Percentiles rank a stretch among this genome's conserved stretches.
Evolutionary conservation across 768 basidiomycete genomes (phyloP).

Genomic region (Lactarius akahatsu): DNA sequence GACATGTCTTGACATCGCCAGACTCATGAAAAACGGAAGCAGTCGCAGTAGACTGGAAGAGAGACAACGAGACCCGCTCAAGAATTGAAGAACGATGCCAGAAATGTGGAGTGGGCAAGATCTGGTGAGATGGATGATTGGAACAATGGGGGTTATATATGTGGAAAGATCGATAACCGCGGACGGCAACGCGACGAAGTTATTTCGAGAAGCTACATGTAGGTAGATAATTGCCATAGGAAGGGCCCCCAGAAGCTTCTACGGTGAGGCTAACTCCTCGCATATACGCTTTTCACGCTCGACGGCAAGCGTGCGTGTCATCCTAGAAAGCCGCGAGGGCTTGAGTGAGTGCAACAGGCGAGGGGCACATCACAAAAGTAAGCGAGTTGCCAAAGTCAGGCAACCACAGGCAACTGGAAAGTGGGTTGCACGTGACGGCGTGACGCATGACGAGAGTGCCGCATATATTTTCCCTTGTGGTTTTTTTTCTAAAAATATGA

Average conservation of each 20-base stretch:
- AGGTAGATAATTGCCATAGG: not conserved
- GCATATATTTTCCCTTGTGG: too few relatives aligned
- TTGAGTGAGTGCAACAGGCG: not conserved
- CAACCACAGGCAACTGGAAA: too few relatives aligned
- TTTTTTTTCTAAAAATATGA: too few relatives aligned
- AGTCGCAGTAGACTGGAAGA: not conserved
- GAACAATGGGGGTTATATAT: not conserved
- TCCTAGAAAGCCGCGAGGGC: not conserved
- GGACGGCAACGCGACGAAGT: not conserved
- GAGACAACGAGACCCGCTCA: not conserved
- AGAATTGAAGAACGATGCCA: not conserved
- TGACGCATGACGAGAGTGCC: not conserved
- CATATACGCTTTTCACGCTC: not conserved
- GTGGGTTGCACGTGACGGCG: not conserved
- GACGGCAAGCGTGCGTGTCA: not conserved
- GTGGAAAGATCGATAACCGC: not conserved
- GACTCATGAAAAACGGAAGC: not conserved
- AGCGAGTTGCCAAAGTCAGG: not conserved
- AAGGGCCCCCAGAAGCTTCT: not conserved
- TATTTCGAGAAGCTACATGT: not conserved
- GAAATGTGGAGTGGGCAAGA: not conserved
- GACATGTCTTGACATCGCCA: not conserved
- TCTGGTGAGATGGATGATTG: not conserved
- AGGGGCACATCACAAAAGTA: not conserved
- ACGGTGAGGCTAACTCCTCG: not conserved